These are phyloP conservation scores for Paraurostyla sp. DNA, from an alignment of 73 alveolate species.

Conservation along the genomic window DNA sequence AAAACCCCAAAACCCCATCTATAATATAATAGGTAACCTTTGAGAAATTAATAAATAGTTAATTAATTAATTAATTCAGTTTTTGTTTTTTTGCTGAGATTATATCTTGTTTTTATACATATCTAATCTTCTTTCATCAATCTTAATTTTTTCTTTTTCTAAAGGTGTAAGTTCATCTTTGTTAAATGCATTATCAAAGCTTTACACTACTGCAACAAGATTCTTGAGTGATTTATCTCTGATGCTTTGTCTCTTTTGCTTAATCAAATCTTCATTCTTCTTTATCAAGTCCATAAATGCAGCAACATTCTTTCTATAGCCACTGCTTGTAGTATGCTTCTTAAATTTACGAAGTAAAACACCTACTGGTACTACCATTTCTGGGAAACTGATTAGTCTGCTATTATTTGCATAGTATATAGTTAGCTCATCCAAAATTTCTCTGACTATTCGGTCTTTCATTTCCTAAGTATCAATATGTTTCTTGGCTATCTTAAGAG, in stretches of 20 bases:
- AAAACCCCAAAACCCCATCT: too few species aligned
- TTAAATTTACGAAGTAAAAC: conserved; percentile 55
- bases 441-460: conserved; percentile 55
- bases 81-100: not conserved
- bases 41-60: not conserved
- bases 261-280: conserved; percentile 51
- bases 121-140: conserved; percentile 2
- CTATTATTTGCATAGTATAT: conserved; percentile 39
- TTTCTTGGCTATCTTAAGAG: conserved; percentile 47
- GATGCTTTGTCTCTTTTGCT: conserved; percentile 7
- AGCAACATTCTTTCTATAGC: conserved; percentile 40
- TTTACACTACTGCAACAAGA: not conserved
- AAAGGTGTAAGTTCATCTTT: conserved; percentile 22
- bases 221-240: conserved; percentile 45
- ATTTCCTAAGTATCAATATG: conserved; percentile 42
- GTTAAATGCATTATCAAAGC: conserved; percentile 1
- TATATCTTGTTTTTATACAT: not conserved
- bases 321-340: conserved; percentile 41
- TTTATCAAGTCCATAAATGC: conserved; percentile 36
- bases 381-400: conserved; percentile 56
- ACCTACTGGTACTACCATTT: conserved; percentile 50
- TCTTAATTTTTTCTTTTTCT: conserved; percentile 37
- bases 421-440: conserved; percentile 42
- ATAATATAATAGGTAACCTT: too few species aligned
- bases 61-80: not conserved